Evolutionary conservation across 129 eudicot genomes (phyloP).

Genomic region (Solidago caesia): DNA sequence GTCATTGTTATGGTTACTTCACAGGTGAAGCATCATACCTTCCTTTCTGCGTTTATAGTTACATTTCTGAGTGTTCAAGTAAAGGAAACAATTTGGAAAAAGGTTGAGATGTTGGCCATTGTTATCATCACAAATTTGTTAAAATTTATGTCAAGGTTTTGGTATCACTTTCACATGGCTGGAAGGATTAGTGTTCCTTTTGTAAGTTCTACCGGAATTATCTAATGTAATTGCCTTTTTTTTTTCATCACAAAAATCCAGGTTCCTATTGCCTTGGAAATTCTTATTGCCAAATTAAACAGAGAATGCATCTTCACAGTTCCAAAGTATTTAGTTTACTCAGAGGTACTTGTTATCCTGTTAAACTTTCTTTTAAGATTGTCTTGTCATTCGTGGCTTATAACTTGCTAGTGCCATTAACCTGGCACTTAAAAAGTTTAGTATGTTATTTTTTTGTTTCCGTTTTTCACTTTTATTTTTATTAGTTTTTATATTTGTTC

Average conservation of each 20-base stretch:
- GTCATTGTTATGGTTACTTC: constrained; percentile 79
- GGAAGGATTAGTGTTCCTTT: too few species aligned
- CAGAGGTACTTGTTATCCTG: constrained; percentile 51
- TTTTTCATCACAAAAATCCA: constrained; percentile 19
- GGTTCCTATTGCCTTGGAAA: constrained; percentile 82
- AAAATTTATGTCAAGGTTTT: not conserved
- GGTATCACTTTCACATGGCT: too few species aligned
- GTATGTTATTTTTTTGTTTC: not conserved
- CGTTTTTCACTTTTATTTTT: not conserved
- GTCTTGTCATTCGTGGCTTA: constrained; percentile 3
- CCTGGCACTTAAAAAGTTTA: not conserved
- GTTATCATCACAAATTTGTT: not conserved
- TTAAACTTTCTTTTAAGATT: constrained; percentile 13
- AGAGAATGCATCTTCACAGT: constrained; percentile 80
- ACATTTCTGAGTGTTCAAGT: not conserved
- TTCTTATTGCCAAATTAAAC: constrained; percentile 82
- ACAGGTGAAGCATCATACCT: constrained; percentile 45
- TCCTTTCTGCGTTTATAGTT: constrained; percentile 6
- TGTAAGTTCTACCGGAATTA: not conserved
- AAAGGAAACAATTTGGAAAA: not conserved
- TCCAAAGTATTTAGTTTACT: constrained; percentile 80
- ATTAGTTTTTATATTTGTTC: not conserved
- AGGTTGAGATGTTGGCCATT: constrained; percentile 4
- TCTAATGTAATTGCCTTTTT: constrained; percentile 1
- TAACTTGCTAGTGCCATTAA: not conserved